Base-by-base conservation (phyloP, 108 stramenopile species). In the Conticribra weissflogii region DNA sequence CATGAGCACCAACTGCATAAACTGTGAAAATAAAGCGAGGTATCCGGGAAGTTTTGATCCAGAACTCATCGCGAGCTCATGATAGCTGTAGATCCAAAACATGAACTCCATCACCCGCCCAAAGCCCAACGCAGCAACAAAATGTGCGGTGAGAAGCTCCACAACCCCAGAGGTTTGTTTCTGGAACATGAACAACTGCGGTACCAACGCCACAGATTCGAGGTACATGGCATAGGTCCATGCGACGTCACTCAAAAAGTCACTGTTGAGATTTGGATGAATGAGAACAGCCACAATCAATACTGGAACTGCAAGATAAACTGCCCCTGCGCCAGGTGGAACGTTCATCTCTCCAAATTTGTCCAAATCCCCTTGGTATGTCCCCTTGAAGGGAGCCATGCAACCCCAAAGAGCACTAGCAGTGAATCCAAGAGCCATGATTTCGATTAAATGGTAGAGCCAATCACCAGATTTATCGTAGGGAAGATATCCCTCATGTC, bases 221-320 rank as follows among this genome's bases (percentile, higher is more conserved):
- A 98, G 71, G 72, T 98, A 99, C 96, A 98, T 98, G 33, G 98
- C 96, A 63, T 95, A 97, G 2, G 98, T 96, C 98, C 99, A 99
- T 8, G 95, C 91, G 18, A 91, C 89, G 74, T 99, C 99, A 64
- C 96, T 96, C 14, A 99, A 50, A 65, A 96, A 96, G 63, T 98
- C 94, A 57, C 82, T 83, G 82, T 99, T 99, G 53, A 99, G 79
- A 60, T 84, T 92, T 25, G 98, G 97, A 72, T 98, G 97, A 17
- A 98, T 68, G 25, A 97, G 59, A 22, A 92, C 60, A 0, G 98
- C 95, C 52, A 99, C 47, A 31, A 98, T 45, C 59, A 96, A 41
- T 56, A 96, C 89, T n/a, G 98, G 97, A 22, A 83, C 81, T 30
- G 94, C 90, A 68, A 97, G 75, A 53, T 90, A 95, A 0, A 96